A percentile compares a stretch with the other conserved stretches of the same genome.
Evolutionary conservation across 495 filamentous ascomycete species (phyloP).

Genomic region (Copromyces sp.): DNA sequence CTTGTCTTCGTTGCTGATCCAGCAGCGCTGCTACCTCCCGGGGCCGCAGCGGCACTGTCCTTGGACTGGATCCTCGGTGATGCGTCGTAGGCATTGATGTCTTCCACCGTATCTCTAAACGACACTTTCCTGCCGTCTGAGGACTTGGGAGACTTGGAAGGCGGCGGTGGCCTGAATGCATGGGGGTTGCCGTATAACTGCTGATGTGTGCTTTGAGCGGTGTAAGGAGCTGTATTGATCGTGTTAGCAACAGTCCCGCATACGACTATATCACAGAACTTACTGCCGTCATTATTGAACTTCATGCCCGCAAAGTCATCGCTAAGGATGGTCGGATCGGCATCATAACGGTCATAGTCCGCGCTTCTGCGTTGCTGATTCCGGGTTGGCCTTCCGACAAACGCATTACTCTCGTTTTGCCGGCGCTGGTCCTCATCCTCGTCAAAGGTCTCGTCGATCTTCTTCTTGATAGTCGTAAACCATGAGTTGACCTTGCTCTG

Average conservation of each 20-base stretch:
- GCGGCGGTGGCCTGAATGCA: slow-evolving; percentile 65
- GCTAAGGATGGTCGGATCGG: slow-evolving; percentile 80
- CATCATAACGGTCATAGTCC: slow-evolving; percentile 86
- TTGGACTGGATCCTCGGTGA: slow-evolving; percentile 40
- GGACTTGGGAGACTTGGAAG: slow-evolving; percentile 47
- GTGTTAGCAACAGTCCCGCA: slow-evolving; percentile 3
- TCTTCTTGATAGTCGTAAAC: slow-evolving; percentile 84
- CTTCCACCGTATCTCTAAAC: slow-evolving; percentile 65
- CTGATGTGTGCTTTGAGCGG: slow-evolving; percentile 19
- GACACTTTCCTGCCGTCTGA: slow-evolving; percentile 61
- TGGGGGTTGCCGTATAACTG: slow-evolving; percentile 68
- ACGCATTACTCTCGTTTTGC: slow-evolving; percentile 18
- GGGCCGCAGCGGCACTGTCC: slow-evolving; percentile 6
- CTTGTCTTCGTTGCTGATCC: slow-evolving; percentile 48
- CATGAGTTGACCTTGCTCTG: slow-evolving; percentile 88
- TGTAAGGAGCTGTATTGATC: not conserved
- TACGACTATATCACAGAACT: slow-evolving; percentile 29
- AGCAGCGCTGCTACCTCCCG: slow-evolving; percentile 15
- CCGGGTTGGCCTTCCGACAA: slow-evolving; percentile 26
- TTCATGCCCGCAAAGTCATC: slow-evolving; percentile 90
- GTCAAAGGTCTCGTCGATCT: slow-evolving; percentile 74
- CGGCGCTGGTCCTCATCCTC: slow-evolving; percentile 40
- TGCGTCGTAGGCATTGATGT: slow-evolving; percentile 66
- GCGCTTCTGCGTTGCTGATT: slow-evolving; percentile 55
- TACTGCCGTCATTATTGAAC: slow-evolving; percentile 60